Evolutionary conservation across 1,139 yeast species (phyloP).

Genomic region (Lodderomyces pseudojiufengensis): DNA sequence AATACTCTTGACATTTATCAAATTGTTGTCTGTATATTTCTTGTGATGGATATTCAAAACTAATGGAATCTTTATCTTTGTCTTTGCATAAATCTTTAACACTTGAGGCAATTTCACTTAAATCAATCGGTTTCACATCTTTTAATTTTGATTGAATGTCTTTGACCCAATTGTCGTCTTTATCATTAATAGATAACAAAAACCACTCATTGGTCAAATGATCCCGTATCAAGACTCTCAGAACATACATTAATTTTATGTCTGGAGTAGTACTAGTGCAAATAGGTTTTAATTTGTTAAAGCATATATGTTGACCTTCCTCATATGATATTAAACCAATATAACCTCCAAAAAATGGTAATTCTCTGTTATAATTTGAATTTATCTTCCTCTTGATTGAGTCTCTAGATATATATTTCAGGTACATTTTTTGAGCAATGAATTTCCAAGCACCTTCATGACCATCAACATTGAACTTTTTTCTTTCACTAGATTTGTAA

Average conservation of each 20-base stretch:
- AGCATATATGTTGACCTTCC: constrained; percentile 54
- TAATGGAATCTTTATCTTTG: constrained; percentile 21
- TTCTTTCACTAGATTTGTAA: constrained; percentile 13
- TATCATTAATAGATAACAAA: constrained; percentile 47
- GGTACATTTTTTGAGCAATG: constrained; percentile 22
- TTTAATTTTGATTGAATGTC: constrained; percentile 15
- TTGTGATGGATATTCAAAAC: constrained; percentile 52
- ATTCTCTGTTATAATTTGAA: constrained; percentile 20
- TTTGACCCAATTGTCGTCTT: constrained; percentile 35
- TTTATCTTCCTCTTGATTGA: constrained; percentile 15
- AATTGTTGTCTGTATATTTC: constrained; percentile 55
- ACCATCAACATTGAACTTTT: constrained; percentile 8
- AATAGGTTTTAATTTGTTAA: constrained; percentile 30
- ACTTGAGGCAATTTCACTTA: constrained; percentile 21
- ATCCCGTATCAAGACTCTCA: constrained; percentile 58
- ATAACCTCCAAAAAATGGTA: constrained; percentile 87
- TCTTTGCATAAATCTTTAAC: constrained; percentile 24
- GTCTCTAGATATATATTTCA: constrained; percentile 20
- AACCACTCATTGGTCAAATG: constrained; percentile 47
- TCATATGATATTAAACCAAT: constrained; percentile 87
- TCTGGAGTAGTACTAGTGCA: constrained; percentile 53
- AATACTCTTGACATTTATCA: constrained; percentile 59
- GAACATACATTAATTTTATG: constrained; percentile 69
- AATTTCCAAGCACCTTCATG: constrained; percentile 21
- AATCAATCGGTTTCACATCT: constrained; percentile 14